Base-by-base conservation (phyloP, 1,139 yeast species). In the Sugiyamaella japonica region DNA sequence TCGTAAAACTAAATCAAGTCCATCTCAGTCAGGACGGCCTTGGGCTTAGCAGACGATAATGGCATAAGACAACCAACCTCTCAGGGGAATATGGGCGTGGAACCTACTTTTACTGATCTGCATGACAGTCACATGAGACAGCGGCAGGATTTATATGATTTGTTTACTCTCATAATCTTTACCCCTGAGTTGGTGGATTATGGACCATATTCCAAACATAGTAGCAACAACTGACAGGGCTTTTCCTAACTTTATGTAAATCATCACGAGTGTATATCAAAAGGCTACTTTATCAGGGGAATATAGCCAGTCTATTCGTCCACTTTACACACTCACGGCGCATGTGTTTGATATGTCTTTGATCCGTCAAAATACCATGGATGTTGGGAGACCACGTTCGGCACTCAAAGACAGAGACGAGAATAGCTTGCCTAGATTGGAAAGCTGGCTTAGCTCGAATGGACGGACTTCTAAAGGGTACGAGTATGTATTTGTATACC, bases 161-260 rank as follows among this genome's bases (percentile, higher is more conserved):
- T 44, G 48, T 44, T 45, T 37, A 45, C 49, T 17, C 49, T 17
- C 49, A 34, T 37, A 32, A 36, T 25, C 8, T 45, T 45, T 45
- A 45, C 49, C 49, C 49, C 49, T 45, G 49, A 45, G 49, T n/a
- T 45, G n/a, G 7, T 5, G 23, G 16, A 23, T 45, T 36, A 37
- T 34, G 40, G 41, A 36, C 40, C 39, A 5, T 20, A 5, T 20
- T 29, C 6, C 6, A 20, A 20, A 20, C 25, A 20, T 20, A 20
- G 25, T 16, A 12, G 42, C 42, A 17, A 23, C 42, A 17, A 3
- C 12, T 20, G 3, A 20, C 25, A 20, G 25, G 25, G n/a, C 9
- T 29, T 3, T 12, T 29, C 3, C 34, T 7, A 10, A 29, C 10
- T 29, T 29, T 29, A 29, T 29, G 34, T 29, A 29, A 29, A 20